Conservation (phyloP, 345 rosid genomes). For the Murraya koenigii region DNA sequence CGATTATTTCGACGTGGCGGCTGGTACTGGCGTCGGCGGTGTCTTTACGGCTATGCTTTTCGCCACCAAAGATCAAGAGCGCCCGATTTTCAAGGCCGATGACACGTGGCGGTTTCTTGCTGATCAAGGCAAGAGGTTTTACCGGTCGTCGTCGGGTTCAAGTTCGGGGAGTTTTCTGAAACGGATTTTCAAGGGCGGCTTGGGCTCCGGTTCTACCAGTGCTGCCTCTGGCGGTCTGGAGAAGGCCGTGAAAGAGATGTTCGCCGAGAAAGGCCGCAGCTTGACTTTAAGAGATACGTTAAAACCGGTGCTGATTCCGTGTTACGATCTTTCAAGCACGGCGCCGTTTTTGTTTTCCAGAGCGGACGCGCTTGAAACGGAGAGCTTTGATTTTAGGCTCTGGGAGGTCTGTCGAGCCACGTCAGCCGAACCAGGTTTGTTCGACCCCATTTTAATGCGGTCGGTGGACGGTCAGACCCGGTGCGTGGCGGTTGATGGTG, state of each 20-base stretch:
- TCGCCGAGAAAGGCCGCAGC: conserved; percentile 41
- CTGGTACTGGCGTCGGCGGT: conserved; percentile 92
- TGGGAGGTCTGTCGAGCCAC: conserved; percentile 96
- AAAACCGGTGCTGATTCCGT: conserved; percentile 84
- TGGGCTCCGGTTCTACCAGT: conserved; percentile 34
- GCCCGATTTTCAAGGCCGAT: conserved; percentile 75
- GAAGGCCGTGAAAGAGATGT: conserved; percentile 66
- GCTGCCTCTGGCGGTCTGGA: conserved; percentile 48
- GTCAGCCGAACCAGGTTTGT: conserved; percentile 80
- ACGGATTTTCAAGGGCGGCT: conserved; percentile 46
- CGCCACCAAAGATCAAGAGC: conserved; percentile 62
- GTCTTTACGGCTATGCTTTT: conserved; percentile 91
- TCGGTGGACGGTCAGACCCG: conserved; percentile 73
- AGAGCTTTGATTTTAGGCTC: conserved; percentile 74
- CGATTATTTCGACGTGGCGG: conserved; percentile 88
- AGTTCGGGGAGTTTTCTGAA: conserved; percentile 38
- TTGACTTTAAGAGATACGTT: conserved; percentile 84
- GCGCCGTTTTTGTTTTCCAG: conserved; percentile 94
- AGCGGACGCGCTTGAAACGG: conserved; percentile 95
- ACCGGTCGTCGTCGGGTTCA: conserved; percentile 31
- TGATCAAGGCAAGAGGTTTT: conserved; percentile 60
- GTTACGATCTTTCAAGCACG: conserved; percentile 80
- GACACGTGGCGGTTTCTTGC: conserved; percentile 92
- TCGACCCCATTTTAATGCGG: conserved; percentile 63
- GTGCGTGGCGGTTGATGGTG: conserved; percentile 90